Percentiles rank a stretch among this genome's conserved stretches.
Evolutionary conservation across 441 rosid species (phyloP).

Genomic region (Adansonia grandidieri): DNA sequence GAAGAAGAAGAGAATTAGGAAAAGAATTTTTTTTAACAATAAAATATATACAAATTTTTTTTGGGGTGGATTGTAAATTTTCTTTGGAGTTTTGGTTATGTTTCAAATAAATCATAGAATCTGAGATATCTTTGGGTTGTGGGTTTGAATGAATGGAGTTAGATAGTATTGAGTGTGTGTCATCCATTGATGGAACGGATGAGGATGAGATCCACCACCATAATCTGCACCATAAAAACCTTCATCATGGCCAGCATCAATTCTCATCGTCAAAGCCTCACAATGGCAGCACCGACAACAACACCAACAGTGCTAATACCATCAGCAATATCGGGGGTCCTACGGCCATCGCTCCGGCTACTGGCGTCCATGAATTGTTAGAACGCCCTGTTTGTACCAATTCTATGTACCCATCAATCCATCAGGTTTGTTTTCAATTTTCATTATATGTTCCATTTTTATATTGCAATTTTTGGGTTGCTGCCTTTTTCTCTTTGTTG

Average conservation of each 20-base stretch:
- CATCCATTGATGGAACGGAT: slow-evolving; percentile 57
- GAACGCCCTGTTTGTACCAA: slow-evolving; percentile 85
- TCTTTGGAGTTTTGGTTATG: slow-evolving; percentile 10
- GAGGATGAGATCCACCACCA: slow-evolving; percentile 43
- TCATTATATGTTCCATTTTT: background rate
- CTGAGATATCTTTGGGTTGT: background rate
- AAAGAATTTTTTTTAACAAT: background rate
- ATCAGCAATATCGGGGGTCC: slow-evolving; percentile 47
- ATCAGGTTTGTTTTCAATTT: slow-evolving; percentile 54
- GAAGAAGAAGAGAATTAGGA: slow-evolving; percentile 19
- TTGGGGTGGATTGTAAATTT: background rate
- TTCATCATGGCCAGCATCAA: slow-evolving; percentile 43
- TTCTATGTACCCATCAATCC: slow-evolving; percentile 88
- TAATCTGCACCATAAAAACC: slow-evolving; percentile 40
- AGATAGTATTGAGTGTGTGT: slow-evolving; percentile 77
- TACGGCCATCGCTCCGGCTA: slow-evolving; percentile 62
- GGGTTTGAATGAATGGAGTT: slow-evolving; percentile 46
- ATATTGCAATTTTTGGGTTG: background rate
- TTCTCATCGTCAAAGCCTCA: slow-evolving; percentile 57
- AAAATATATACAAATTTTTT: background rate
- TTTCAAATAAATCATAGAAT: slow-evolving; percentile 10
- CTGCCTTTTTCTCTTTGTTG: background rate
- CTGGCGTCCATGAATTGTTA: slow-evolving; percentile 78
- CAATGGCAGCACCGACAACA: slow-evolving; percentile 30
- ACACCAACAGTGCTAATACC: slow-evolving; percentile 29